Evolutionary conservation across 139 green algal genomes (phyloP).

Genomic region (Micractinium conductrix): DNA sequence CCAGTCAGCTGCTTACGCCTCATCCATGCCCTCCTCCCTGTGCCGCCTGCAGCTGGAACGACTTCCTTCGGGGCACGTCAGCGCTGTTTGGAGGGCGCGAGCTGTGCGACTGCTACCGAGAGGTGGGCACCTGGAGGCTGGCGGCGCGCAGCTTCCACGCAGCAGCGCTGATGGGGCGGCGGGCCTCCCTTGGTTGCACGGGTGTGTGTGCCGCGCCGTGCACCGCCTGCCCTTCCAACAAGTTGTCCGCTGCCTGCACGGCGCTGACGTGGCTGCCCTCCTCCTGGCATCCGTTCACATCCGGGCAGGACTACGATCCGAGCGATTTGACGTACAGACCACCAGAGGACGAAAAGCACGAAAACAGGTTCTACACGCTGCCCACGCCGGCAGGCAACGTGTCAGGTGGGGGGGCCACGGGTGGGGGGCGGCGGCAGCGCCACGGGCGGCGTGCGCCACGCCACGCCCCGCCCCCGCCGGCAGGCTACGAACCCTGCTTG

Average conservation of each 20-base stretch:
- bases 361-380: conserved; percentile 15
- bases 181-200: no score
- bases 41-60: conserved; percentile 14
- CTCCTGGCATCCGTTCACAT: no score
- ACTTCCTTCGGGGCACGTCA: conserved; percentile 11
- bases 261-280: no score
- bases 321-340: conserved; percentile 2
- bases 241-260: no score
- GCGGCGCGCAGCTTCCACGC: no score
- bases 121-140: no score
- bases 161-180: no score
- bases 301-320: neutral
- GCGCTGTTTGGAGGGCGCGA: conserved; percentile 18
- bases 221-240: no score
- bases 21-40: neutral
- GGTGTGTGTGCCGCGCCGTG: no score
- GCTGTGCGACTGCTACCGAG: conserved; percentile 29
- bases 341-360: conserved; percentile 14
- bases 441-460: neutral
- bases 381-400: neutral
- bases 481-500: no score
- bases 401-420: neutral
- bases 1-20: neutral
- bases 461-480: no score
- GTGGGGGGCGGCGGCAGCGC: neutral